Evolutionary conservation across 768 basidiomycete species (phyloP).

Genomic region (Russula griseocarnosa): DNA sequence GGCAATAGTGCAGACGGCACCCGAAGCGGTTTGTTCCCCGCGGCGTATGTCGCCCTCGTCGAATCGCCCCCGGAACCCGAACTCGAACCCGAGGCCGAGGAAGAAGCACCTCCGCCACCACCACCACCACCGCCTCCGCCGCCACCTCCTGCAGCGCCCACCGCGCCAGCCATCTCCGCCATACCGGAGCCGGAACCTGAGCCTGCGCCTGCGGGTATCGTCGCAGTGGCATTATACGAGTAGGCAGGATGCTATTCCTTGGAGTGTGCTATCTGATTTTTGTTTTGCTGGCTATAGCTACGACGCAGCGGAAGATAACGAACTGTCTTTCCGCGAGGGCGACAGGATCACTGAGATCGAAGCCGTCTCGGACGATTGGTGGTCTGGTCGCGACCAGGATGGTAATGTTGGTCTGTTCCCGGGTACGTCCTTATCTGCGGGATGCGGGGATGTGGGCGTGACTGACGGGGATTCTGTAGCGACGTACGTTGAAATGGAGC

Average conservation of each 20-base stretch:
- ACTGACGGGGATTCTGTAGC: constrained; percentile 1
- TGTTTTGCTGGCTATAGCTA: constrained; percentile 49
- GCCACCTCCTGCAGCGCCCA: constrained; percentile 35
- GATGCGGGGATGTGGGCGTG: not conserved
- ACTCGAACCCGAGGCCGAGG: constrained; percentile 42
- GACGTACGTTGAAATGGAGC: constrained; percentile 20
- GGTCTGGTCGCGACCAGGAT: constrained; percentile 59
- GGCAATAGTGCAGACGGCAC: constrained; percentile 63
- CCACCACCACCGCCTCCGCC: constrained; percentile 48
- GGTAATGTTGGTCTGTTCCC: constrained; percentile 72
- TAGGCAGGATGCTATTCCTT: constrained; percentile 38
- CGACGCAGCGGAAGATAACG: constrained; percentile 88
- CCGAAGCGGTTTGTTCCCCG: constrained; percentile 81
- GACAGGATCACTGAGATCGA: constrained; percentile 77
- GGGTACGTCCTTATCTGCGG: constrained; percentile 43
- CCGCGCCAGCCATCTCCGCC: constrained; percentile 42
- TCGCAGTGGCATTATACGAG: constrained; percentile 69
- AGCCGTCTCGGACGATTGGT: constrained; percentile 84
- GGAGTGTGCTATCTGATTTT: constrained; percentile 12
- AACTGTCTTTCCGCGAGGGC: constrained; percentile 79
- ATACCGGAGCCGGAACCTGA: constrained; percentile 48
- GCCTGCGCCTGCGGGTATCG: constrained; percentile 51
- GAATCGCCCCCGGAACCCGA: constrained; percentile 42
- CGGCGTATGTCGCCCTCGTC: constrained; percentile 83
- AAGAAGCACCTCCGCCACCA: constrained; percentile 55